phyloP scores from a whole-genome alignment of 768 basidiomycete genomes.

The Serendipita sp. region DNA sequence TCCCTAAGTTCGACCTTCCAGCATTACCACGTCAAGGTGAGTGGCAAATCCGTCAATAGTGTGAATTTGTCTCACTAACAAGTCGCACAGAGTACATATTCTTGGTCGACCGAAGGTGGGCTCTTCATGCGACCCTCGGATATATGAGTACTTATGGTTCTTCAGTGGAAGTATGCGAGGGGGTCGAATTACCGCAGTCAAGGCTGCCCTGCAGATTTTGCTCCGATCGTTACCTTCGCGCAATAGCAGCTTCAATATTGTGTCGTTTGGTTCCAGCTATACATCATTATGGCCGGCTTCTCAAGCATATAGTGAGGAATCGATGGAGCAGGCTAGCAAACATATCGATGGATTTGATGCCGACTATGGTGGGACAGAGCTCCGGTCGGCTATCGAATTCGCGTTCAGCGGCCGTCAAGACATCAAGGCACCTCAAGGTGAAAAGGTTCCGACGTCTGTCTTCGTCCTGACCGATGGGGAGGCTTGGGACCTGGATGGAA shows the following conservation, averaged over 20 bases:
- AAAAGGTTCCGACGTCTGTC: constrained; percentile 26
- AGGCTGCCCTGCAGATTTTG: constrained; percentile 30
- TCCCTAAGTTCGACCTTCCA: constrained; percentile 35
- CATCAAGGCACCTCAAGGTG: background rate
- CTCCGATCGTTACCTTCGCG: constrained; percentile 32
- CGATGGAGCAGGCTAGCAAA: constrained; percentile 9
- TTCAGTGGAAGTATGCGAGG: constrained; percentile 36
- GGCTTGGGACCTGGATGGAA: background rate
- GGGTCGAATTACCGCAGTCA: constrained; percentile 16
- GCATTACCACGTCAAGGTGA: constrained; percentile 17
- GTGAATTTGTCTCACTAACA: background rate
- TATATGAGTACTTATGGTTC: no score
- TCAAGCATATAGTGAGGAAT: constrained; percentile 6
- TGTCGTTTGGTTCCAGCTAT: constrained; percentile 31
- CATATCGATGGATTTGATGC: constrained; percentile 29
- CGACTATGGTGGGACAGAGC: constrained; percentile 37
- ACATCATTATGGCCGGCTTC: constrained; percentile 25
- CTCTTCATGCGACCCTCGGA: no score
- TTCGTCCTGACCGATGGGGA: constrained; percentile 45
- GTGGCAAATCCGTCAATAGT: no score
- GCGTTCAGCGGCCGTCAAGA: constrained; percentile 25
- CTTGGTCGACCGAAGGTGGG: constrained; percentile 42
- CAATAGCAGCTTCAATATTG: constrained; percentile 39
- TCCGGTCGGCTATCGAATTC: constrained; percentile 25
- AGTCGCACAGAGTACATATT: constrained; percentile 37